Evolutionary conservation across 2,329 filamentous ascomycete species (phyloP).

Genomic region (Colletotrichum eleusines): DNA sequence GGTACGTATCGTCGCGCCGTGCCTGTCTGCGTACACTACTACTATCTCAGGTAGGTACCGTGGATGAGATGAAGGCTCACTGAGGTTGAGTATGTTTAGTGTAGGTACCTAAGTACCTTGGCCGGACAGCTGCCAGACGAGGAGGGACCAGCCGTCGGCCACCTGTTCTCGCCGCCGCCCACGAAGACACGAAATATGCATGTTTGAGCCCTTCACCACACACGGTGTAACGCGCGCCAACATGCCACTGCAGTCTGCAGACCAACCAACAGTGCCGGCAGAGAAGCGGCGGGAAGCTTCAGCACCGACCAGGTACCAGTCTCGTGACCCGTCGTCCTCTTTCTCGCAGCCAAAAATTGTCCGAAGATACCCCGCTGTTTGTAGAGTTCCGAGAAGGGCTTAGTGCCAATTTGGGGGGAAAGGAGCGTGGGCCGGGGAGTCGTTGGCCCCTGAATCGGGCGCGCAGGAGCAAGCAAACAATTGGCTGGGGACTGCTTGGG

Average conservation of each 20-base stretch:
- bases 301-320: constrained; percentile 31
- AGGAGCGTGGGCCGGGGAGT: constrained; percentile 40
- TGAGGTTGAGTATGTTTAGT: not conserved
- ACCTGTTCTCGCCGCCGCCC: not conserved
- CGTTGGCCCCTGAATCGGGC: constrained; percentile 44
- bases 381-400: not conserved
- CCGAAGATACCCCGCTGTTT: constrained; percentile 35
- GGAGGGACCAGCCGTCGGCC: not conserved
- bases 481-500: constrained; percentile 42
- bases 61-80: constrained; percentile 19
- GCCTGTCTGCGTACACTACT: no score
- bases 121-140: not conserved
- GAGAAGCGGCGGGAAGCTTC: constrained; percentile 21
- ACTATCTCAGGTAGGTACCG: not conserved
- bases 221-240: constrained; percentile 10
- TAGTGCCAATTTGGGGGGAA: constrained; percentile 38
- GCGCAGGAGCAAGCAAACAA: constrained; percentile 38
- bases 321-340: constrained; percentile 39
- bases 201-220: constrained; percentile 19
- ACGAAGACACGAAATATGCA: constrained; percentile 21
- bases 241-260: constrained; percentile 11
- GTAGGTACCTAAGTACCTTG: no score
- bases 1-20: constrained; percentile 34
- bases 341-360: constrained; percentile 29
- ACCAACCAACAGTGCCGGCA: constrained; percentile 2